A percentile compares a stretch with the other conserved stretches of the same genome.
phyloP scores from a whole-genome alignment of 371 early-diverging fungal species.

The Mucor circinelloides region DNA sequence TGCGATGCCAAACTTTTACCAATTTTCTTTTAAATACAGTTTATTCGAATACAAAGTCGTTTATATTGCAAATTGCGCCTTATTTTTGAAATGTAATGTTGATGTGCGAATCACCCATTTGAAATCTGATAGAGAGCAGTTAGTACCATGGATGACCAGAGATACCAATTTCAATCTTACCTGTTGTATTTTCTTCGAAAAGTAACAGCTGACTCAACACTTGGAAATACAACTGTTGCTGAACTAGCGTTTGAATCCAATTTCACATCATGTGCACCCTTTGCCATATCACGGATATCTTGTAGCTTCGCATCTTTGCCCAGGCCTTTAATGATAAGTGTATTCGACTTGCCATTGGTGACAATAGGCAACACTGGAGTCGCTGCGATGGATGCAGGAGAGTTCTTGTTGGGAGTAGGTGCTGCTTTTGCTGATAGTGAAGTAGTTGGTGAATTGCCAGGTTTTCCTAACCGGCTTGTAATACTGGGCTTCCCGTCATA shows the following conservation, averaged over 20 bases:
- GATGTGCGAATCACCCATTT: constrained; percentile 15
- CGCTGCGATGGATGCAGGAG: neutral
- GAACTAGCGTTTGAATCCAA: neutral
- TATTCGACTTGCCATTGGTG: constrained; percentile 11
- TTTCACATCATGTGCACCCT: constrained; percentile 1
- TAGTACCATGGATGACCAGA: neutral
- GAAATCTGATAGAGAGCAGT: neutral
- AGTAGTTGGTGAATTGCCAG: neutral
- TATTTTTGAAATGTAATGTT: constrained; percentile 15
- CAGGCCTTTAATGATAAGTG: constrained; percentile 1
- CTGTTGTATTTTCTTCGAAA: constrained; percentile 22
- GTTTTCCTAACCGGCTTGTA: constrained; percentile 1
- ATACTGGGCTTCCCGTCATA: neutral
- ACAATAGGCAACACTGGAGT: constrained; percentile 1
- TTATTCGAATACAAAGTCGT: too few relatives aligned
- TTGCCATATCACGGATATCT: constrained; percentile 2
- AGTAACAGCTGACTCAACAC: constrained; percentile 14
- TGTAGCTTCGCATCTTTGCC: neutral
- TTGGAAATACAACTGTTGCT: constrained; percentile 1
- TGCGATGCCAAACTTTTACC: too few relatives aligned
- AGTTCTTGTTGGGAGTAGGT: neutral
- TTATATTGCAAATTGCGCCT: neutral
- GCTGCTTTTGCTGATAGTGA: neutral
- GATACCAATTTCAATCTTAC: neutral
- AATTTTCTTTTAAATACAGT: too few relatives aligned